phyloP scores from a whole-genome alignment of 768 basidiomycete genomes.

The Gymnopilus dilepis region DNA sequence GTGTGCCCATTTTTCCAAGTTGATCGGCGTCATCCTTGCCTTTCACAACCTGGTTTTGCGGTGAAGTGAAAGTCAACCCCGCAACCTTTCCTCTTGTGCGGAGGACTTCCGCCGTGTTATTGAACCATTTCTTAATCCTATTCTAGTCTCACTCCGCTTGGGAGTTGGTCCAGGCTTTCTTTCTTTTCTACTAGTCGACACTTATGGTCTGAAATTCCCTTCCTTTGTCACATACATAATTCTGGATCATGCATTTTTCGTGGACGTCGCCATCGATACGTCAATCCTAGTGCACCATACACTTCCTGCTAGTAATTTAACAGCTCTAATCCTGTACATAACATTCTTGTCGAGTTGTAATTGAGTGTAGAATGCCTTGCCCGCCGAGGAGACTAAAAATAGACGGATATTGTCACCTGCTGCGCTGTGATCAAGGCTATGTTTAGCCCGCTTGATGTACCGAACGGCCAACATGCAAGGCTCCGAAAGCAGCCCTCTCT shows the following conservation, averaged over 20 bases:
- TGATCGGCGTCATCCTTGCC: too few species aligned
- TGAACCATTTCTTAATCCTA: too few species aligned
- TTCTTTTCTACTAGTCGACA: not conserved
- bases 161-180: not conserved
- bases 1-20: too few species aligned
- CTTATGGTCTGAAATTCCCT: not conserved
- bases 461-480: conserved; percentile 4
- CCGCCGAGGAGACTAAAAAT: not conserved
- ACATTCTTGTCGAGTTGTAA: not conserved
- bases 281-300: not conserved
- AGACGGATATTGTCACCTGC: not conserved
- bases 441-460: conserved; percentile 1
- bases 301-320: not conserved
- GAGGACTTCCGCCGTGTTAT: too few species aligned
- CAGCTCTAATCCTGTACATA: not conserved
- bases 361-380: not conserved
- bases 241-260: not conserved
- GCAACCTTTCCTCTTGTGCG: too few species aligned
- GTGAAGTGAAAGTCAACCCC: too few species aligned
- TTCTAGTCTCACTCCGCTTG: not conserved
- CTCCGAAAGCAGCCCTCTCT: conserved; percentile 4
- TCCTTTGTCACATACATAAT: not conserved
- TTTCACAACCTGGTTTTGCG: too few species aligned
- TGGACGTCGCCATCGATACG: not conserved
- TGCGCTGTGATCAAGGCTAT: conserved; percentile 7